Conservation (phyloP, 73 alveolate genomes). For the Paramecium bursaria region DNA sequence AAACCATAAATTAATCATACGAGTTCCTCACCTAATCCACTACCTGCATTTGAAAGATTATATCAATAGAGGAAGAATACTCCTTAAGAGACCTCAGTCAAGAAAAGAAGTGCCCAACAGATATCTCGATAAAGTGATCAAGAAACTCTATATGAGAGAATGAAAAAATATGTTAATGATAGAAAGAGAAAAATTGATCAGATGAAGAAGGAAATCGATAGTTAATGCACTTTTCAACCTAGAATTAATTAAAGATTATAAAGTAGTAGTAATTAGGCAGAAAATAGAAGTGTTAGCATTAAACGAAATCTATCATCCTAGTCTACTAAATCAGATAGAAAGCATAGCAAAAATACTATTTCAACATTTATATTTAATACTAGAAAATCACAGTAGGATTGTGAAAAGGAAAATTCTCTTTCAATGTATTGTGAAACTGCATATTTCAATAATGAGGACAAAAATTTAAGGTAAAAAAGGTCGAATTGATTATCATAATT, state of each 20-base stretch:
- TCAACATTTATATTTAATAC: neutral
- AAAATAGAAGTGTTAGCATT: neutral
- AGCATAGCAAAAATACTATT: neutral
- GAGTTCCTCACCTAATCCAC: constrained; percentile 8
- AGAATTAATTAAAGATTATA: constrained; percentile 14
- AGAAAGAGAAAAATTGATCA: neutral
- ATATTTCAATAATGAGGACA: neutral
- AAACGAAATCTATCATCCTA: neutral
- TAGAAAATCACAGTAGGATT: constrained; percentile 41
- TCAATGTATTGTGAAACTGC: constrained; percentile 32
- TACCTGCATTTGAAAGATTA: constrained; percentile 51
- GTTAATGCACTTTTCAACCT: constrained; percentile 38
- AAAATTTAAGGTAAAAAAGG: neutral
- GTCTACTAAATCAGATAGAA: neutral
- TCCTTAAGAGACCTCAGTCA: neutral
- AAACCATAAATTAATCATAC: constrained; percentile 22
- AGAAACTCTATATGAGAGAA: constrained; percentile 53
- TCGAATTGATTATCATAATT: too few relatives aligned
- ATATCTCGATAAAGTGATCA: neutral
- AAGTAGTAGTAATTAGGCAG: neutral
- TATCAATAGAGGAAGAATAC: constrained; percentile 9
- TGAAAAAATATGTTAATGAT: constrained; percentile 46
- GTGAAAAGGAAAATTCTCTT: constrained; percentile 2
- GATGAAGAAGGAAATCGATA: constrained; percentile 10
- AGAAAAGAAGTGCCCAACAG: neutral